Conservation (phyloP, 2,329 filamentous ascomycete species). For the Cladophialophora exuberans region DNA sequence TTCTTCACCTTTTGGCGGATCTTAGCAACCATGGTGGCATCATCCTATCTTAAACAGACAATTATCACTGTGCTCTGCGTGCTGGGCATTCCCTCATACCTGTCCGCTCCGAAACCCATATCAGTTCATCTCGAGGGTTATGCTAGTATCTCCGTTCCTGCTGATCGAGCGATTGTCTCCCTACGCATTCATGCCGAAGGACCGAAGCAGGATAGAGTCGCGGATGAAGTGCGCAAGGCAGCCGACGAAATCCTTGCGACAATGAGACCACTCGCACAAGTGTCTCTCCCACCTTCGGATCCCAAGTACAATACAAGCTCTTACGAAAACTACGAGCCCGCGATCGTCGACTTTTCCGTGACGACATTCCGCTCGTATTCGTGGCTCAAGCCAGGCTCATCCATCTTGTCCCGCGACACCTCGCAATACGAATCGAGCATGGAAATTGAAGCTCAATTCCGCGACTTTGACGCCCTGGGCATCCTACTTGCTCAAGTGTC, state of each 20-base stretch:
- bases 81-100: slow-evolving; percentile 18
- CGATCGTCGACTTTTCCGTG: slow-evolving; percentile 15
- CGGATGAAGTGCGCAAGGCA: slow-evolving; percentile 14
- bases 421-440: slow-evolving; percentile 12
- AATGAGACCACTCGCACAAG: slow-evolving; percentile 12
- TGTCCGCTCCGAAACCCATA: slow-evolving; percentile 15
- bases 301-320: not conserved
- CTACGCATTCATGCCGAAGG: slow-evolving; percentile 14
- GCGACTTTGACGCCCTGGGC: slow-evolving; percentile 15
- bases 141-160: slow-evolving; percentile 14
- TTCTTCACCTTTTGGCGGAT: slow-evolving; percentile 1
- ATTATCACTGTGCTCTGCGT: slow-evolving; percentile 18
- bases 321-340: not conserved
- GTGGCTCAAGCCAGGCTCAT: slow-evolving; percentile 10
- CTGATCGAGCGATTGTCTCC: slow-evolving; percentile 13
- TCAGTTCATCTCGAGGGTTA: slow-evolving; percentile 12
- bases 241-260: slow-evolving; percentile 11
- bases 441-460: slow-evolving; percentile 16
- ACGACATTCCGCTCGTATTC: slow-evolving; percentile 16
- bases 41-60: slow-evolving; percentile 14
- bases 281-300: not conserved
- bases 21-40: slow-evolving; percentile 9
- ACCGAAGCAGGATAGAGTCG: slow-evolving; percentile 15
- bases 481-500: slow-evolving; percentile 10
- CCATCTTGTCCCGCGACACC: not conserved